phyloP scores from a whole-genome alignment of 2,329 filamentous ascomycete genomes.

The Pseudogymnoascus sp. region DNA sequence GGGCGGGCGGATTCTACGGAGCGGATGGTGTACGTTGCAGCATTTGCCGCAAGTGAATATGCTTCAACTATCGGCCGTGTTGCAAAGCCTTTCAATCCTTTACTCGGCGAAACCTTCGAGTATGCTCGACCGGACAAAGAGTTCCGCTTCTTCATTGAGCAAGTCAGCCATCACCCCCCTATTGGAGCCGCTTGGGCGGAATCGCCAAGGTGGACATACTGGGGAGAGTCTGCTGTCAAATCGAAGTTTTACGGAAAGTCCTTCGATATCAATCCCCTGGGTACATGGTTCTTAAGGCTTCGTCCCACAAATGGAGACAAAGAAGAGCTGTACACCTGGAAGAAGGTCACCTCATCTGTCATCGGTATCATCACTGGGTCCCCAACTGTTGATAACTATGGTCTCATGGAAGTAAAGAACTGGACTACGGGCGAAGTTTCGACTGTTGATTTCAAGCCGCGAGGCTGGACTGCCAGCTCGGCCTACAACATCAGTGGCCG shows the following conservation, averaged over 20 bases:
- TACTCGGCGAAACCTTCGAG: conserved; percentile 93
- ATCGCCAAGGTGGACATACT: conserved; percentile 91
- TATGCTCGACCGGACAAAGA: conserved; percentile 93
- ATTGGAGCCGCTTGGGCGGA: conserved; percentile 91
- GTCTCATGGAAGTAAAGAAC: conserved; percentile 94
- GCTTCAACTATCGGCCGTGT: conserved; percentile 94
- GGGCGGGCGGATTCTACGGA: conserved; percentile 82
- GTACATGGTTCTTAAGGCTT: conserved; percentile 90
- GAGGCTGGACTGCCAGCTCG: conserved; percentile 90
- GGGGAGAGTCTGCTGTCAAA: conserved; percentile 87
- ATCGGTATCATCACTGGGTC: conserved; percentile 96
- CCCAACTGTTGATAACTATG: conserved; percentile 96
- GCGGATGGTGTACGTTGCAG: conserved; percentile 86
- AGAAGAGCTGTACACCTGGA: conserved; percentile 93
- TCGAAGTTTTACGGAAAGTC: conserved; percentile 97
- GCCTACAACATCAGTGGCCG: conserved; percentile 85
- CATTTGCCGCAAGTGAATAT: conserved; percentile 93
- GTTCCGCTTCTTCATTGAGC: conserved; percentile 96
- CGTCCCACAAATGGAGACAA: conserved; percentile 66
- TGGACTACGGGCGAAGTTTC: conserved; percentile 92
- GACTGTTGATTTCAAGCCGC: conserved; percentile 82
- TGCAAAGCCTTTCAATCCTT: conserved; percentile 95
- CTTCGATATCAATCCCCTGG: conserved; percentile 92
- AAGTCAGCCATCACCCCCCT: conserved; percentile 95
- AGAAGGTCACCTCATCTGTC: conserved; percentile 96